These are phyloP conservation scores for Verticillium dahliae DNA, from an alignment of 2,329 filamentous ascomycete genomes.

Conservation along the genomic window DNA sequence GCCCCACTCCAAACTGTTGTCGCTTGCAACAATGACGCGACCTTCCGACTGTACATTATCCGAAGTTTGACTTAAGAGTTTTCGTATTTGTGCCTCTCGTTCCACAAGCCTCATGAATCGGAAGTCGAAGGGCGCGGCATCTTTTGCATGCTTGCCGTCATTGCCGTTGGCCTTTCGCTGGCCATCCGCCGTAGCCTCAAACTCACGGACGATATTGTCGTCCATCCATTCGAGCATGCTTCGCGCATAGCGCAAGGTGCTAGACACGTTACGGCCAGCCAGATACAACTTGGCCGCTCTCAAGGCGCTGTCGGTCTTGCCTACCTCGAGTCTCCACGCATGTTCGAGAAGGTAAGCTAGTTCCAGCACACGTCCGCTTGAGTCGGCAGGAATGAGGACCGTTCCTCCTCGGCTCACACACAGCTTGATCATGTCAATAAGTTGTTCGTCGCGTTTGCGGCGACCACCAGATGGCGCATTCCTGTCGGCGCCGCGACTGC, in stretches of 20 bases:
- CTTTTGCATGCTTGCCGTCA: slow-evolving; percentile 40
- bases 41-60: slow-evolving; percentile 39
- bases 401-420: slow-evolving; percentile 80
- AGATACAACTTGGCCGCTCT: slow-evolving; percentile 63
- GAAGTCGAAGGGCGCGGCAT: slow-evolving; percentile 80
- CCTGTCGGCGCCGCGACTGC: slow-evolving; percentile 71
- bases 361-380: slow-evolving; percentile 89
- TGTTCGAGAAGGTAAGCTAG: slow-evolving; percentile 89
- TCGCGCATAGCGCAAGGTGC: slow-evolving; percentile 82
- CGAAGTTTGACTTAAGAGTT: slow-evolving; percentile 46
- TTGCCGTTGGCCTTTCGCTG: slow-evolving; percentile 38
- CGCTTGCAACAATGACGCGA: slow-evolving; percentile 84
- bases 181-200: slow-evolving; percentile 63
- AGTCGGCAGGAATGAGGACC: slow-evolving; percentile 89
- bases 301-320: slow-evolving; percentile 40
- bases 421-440: slow-evolving; percentile 74
- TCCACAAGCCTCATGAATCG: slow-evolving; percentile 79
- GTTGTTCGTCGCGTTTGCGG: slow-evolving; percentile 75
- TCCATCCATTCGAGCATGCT: slow-evolving; percentile 99
- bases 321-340: slow-evolving; percentile 68
- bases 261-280: slow-evolving; percentile 78
- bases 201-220: slow-evolving; percentile 86
- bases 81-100: slow-evolving; percentile 71
- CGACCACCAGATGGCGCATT: slow-evolving; percentile 65
- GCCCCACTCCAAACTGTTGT: slow-evolving; percentile 88